Evolutionary conservation across 2,329 filamentous ascomycete species (phyloP), one percentile per base, ranked within the genome.

Genomic region (Thyridium curvatum): DNA sequence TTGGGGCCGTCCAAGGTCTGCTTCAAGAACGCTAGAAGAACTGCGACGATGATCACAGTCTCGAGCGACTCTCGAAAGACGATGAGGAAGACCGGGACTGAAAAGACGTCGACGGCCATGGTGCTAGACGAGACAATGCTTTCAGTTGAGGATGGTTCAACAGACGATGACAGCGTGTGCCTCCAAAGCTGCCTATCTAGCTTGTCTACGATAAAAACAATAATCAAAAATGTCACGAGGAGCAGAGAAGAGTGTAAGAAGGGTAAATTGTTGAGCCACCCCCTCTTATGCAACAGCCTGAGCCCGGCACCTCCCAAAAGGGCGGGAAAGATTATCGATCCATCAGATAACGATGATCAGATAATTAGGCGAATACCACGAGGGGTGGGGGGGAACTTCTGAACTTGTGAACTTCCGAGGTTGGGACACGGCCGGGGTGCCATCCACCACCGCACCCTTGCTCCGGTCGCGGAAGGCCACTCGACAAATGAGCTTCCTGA

Each of bases 61-160:
- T 94, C 88, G 35, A 94, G 68, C 32, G 80, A 79, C 65, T 94
- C 89, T 55, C 89, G 81, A 59, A 94, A 93, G 64, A 86, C 82
- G 59, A 95, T 86, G 67, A 95, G 90, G 68, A 94, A 94, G 40
- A 94, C 78, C 47, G 84, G 84, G 16, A 88, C 79, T 46, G 84
- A 76, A 60, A 89, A 89, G 41, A 89, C 79, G 56, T 84, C 76
- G 44, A 74, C 71, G 58, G 82, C 80, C 66, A 76, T 81, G 47
- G 37, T 57, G 40, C 32, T 34, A 42, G 41, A 36, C 10, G 18
- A 28, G 32, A 34, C 10, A 12, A 30, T 32, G 31, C 18, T 17
- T 30, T 29, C 39, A 31, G 13, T 15, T 12, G 30, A 8, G 5
- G 30, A 5, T 32, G 30, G 6, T n/a, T 5, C 5, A 32, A n/a